Conservation (phyloP, 331 rosid genomes). For the Acacia pycnantha region DNA sequence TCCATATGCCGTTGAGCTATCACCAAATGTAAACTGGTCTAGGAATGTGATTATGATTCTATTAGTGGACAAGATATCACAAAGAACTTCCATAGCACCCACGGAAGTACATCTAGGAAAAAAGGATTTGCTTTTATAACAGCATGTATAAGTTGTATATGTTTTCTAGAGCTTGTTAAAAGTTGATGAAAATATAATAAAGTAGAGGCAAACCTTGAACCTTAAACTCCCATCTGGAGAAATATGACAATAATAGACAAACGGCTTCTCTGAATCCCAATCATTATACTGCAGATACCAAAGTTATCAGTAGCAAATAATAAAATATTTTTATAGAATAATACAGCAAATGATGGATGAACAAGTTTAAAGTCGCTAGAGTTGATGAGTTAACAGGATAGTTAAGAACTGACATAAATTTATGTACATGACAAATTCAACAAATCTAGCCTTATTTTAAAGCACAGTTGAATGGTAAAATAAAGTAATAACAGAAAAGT, state of each 20-base stretch:
- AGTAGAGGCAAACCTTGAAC: constrained; percentile 61
- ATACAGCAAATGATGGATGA: not conserved
- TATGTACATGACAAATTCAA: not conserved
- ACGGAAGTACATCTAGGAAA: not conserved
- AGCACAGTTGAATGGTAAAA: not conserved
- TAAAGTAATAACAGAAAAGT: not conserved
- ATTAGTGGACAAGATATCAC: not conserved
- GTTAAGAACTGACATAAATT: not conserved
- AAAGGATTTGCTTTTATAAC: not conserved
- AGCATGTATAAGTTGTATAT: not conserved
- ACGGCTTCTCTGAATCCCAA: constrained; percentile 65
- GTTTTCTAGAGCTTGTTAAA: not conserved
- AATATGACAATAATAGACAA: constrained; percentile 58
- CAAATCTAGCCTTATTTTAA: not conserved
- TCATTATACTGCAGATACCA: constrained; percentile 49
- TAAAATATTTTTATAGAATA: not conserved
- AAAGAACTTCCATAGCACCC: not conserved
- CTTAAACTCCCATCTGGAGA: constrained; percentile 47
- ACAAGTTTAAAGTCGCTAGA: not conserved
- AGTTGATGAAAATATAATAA: not conserved
- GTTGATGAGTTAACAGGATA: not conserved
- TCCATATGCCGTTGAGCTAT: not conserved
- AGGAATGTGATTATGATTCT: not conserved
- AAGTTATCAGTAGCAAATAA: not conserved
- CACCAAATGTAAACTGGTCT: not conserved